Evolutionary conservation across 2,329 filamentous ascomycete species (phyloP).

Genomic region (Claviceps monticola): DNA sequence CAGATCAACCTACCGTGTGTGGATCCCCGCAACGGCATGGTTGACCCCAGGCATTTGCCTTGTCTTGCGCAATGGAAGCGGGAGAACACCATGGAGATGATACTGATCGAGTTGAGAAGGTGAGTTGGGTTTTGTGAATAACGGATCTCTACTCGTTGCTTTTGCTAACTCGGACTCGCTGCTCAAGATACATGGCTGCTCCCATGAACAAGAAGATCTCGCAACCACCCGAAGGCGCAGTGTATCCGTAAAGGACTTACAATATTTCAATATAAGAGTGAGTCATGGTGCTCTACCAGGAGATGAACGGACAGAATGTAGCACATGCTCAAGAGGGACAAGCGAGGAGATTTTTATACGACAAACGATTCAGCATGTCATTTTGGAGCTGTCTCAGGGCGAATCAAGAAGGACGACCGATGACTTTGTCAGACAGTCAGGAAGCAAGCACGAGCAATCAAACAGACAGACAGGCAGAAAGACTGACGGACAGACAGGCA

Average conservation of each 20-base stretch:
- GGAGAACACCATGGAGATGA: constrained; percentile 89
- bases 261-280: not conserved
- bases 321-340: not conserved
- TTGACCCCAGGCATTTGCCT: constrained; percentile 71
- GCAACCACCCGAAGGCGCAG: constrained; percentile 77
- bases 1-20: constrained; percentile 96
- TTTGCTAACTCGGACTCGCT: not conserved
- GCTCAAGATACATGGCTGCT: constrained; percentile 84
- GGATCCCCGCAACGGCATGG: constrained; percentile 63
- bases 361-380: too few species aligned
- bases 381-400: not conserved
- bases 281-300: too few species aligned
- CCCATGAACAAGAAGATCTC: constrained; percentile 87
- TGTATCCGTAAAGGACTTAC: constrained; percentile 18
- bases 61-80: constrained; percentile 85
- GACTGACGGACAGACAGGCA: too few species aligned
- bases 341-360: not conserved
- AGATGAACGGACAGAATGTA: too few species aligned
- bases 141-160: constrained; percentile 19
- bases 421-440: too few species aligned
- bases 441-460: too few species aligned
- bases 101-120: constrained; percentile 76
- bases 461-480: too few species aligned
- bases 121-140: constrained; percentile 15
- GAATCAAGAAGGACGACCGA: too few species aligned